These are phyloP conservation scores for Waitea zeae DNA, from an alignment of 1,284 basidiomycete genomes.

Conservation along the genomic window DNA sequence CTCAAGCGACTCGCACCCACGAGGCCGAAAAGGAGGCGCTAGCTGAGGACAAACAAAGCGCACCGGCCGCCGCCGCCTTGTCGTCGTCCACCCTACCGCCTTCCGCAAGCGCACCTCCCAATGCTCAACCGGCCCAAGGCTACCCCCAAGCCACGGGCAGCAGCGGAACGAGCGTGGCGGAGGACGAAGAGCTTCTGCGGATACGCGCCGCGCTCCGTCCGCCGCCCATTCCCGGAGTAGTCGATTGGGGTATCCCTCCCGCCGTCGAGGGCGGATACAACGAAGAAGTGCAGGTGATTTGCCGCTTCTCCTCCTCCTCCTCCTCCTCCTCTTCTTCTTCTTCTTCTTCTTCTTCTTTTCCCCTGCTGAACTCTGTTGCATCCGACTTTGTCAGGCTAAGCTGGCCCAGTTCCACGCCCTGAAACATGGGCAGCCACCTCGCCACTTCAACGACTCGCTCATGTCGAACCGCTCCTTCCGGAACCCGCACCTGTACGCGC, in stretches of 20 bases:
- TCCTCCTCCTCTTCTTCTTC: constrained; percentile 8
- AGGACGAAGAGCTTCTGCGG: too few species aligned
- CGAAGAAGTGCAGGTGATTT: constrained; percentile 37
- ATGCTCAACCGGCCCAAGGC: too few species aligned
- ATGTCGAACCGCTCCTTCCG: constrained; percentile 82
- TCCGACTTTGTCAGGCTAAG: constrained; percentile 37
- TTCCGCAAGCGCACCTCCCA: too few species aligned
- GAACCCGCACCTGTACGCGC: constrained; percentile 87
- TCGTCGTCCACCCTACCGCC: too few species aligned
- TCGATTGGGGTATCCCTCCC: constrained; percentile 69
- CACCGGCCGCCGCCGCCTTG: too few species aligned
- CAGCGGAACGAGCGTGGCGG: too few species aligned
- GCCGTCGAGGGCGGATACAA: constrained; percentile 36
- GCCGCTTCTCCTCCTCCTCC: background rate
- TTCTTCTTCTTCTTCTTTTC: constrained; percentile 16
- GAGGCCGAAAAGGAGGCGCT: too few species aligned
- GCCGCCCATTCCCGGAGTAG: constrained; percentile 38
- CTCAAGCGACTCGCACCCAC: too few species aligned
- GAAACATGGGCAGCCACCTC: constrained; percentile 45
- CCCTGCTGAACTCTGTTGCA: constrained; percentile 4
- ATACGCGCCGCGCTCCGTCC: constrained; percentile 43
- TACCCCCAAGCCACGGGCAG: too few species aligned
- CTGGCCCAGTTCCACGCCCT: constrained; percentile 58
- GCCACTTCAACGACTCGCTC: constrained; percentile 89
- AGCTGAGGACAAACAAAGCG: too few species aligned